Evolutionary conservation across 2,329 filamentous ascomycete genomes (phyloP), one percentile per base, ranked within the genome.

Genomic region (Helotiales sp.): DNA sequence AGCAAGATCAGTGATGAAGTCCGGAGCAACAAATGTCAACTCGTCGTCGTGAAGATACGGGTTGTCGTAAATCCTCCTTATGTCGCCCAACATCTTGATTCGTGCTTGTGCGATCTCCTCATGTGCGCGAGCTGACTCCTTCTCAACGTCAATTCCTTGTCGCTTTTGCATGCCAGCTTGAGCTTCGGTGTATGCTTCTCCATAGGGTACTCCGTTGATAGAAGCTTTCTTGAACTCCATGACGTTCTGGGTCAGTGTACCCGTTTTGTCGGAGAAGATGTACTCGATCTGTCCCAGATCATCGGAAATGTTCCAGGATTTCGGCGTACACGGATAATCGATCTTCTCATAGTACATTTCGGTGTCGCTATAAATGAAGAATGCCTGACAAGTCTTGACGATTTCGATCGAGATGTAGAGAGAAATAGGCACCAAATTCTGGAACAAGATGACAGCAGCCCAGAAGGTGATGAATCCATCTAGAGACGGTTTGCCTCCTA

Each of bases 181-280:
- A 0, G 95, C 95, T 74, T 99, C 95, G 0, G 96, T 99, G 70
- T 97, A 99, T 0, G 95, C 95, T 76, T 99, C 95, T 61, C 96
- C 95, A 66, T 99, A 99, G 0, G 93, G 87, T 59, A 95, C 84
- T n/a, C 93, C 93, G 69, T 98, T 98, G 74, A 99, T 88, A 0
- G 93, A 96, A 55, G 89, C 92, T 75, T 99, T 99, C 75, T 98
- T 99, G 83, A 98, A 99, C 73, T 99, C 96, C 95, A 96, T 96
- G 53, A 96, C 89, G 71, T 96, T 96, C 69, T 96, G 91, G 0
- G 91, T 96, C 63, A 96, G 76, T 2, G 91, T 96, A 58, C 91
- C 91, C 0, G 91, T 96, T 76, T 96, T 96, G 79, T 96, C 91
- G 0, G 91, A 97, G 74, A 99, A 99, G 65, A 99, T 96, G 77